Evolutionary conservation across 192 early-diverging fungal genomes (phyloP), one percentile per base, ranked within the genome.

Genomic region (Podila epicladia): DNA sequence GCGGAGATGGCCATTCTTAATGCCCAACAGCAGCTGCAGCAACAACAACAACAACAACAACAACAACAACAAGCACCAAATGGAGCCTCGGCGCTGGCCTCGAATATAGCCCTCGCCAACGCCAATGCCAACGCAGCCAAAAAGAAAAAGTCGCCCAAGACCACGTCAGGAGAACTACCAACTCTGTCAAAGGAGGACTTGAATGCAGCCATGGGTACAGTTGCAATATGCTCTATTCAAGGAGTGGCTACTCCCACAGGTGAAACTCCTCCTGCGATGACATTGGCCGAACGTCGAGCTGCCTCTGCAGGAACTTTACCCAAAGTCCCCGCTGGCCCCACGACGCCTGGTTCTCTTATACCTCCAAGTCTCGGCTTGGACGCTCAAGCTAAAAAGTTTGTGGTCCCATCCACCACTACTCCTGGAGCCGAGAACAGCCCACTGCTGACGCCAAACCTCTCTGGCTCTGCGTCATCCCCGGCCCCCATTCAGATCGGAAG

Each of bases 401-500:
- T 65, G 9, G 55, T 73, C 53, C 77, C 77, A 4, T 33, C 65
- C 8, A 80, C 59, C 50, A 9, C 58, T 17, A 80, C 77, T 0
- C 77, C 77, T 5, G 77, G 77, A 49, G 32, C 60, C 13, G 77
- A 80, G 5, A 3, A 17, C 13, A 28, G 29, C 9, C 71, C 71
- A 22, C 33, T 80, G 31, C 3, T 65, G 15, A 80, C 70, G n/a
- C 77, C 77, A 1, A 65, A 64, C 5, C 77, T 80, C 31, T 79
- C 76, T 0, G 69, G 71, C 20, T 69, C 77, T 15, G 77, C 48
- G 4, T 35, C 71, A 4, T 79, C 76, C 19, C 71, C 77, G 19
- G 77, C 77, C 5, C 77, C 77, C 5, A 73, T 80, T n/a, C 77
- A 80, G 28, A 80, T 80, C 26, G 77, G 62, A 9, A 62, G 77